A percentile compares a stretch with the other conserved stretches of the same genome.
These are phyloP conservation scores for Diaporthe ilicicola DNA, from an alignment of 2,329 filamentous ascomycete species.

Conservation along the genomic window DNA sequence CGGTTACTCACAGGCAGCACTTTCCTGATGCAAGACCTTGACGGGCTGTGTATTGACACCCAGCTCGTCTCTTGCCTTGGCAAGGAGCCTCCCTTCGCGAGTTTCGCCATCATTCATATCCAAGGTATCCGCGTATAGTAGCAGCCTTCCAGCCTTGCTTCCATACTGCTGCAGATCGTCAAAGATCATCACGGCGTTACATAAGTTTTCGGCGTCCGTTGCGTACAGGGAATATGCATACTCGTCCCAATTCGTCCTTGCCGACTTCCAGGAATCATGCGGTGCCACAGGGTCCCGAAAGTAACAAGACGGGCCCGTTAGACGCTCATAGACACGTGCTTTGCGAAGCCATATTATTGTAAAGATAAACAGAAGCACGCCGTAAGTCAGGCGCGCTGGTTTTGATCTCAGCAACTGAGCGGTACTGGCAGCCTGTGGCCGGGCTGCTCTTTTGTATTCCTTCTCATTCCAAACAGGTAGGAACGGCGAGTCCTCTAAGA, in stretches of 20 bases:
- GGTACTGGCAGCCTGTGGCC: not conserved
- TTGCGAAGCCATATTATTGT: not conserved
- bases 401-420: slow-evolving; percentile 22
- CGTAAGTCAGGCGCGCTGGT: slow-evolving; percentile 6
- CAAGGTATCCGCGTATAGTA: slow-evolving; percentile 10
- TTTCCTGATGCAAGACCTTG: slow-evolving; percentile 16
- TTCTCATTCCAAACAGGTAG: slow-evolving; percentile 14
- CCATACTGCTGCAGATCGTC: slow-evolving; percentile 11
- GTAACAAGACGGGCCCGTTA: slow-evolving; percentile 22
- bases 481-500: slow-evolving; percentile 21
- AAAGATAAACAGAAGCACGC: not conserved
- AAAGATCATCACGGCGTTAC: slow-evolving; percentile 23
- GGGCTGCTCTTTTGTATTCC: not conserved
- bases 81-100: slow-evolving; percentile 16
- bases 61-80: slow-evolving; percentile 15
- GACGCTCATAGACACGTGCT: not conserved
- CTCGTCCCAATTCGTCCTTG: not conserved
- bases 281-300: slow-evolving; percentile 16
- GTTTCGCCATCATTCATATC: not conserved
- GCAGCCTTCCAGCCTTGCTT: slow-evolving; percentile 6
- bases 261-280: not conserved
- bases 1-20: not conserved
- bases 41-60: slow-evolving; percentile 23
- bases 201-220: slow-evolving; percentile 7
- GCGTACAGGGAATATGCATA: slow-evolving; percentile 25